These are phyloP conservation scores for Yarrowia sp. DNA, from an alignment of 805 yeast genomes.

Conservation along the genomic window DNA sequence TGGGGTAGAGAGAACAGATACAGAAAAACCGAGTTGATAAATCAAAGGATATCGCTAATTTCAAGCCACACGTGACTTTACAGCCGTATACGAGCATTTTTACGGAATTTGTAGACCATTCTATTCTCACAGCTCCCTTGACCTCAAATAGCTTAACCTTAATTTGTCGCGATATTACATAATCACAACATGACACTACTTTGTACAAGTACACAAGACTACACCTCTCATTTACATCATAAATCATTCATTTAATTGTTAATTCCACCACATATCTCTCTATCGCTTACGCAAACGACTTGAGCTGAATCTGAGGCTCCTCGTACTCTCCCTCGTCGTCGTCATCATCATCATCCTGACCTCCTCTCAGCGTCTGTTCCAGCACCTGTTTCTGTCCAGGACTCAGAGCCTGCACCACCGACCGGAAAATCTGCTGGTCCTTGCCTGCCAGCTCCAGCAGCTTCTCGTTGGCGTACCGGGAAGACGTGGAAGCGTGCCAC, in stretches of 20 bases:
- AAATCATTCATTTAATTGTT: background rate
- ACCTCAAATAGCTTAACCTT: too few species aligned
- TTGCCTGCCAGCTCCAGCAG: slow-evolving; percentile 48
- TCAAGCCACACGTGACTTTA: too few species aligned
- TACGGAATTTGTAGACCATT: too few species aligned
- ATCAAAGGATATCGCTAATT: too few species aligned
- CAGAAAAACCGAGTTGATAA: too few species aligned
- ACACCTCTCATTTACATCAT: background rate
- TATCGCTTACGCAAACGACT: slow-evolving; percentile 52
- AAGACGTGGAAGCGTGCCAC: slow-evolving; percentile 26
- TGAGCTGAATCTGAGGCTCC: slow-evolving; percentile 57
- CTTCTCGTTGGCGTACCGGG: slow-evolving; percentile 38
- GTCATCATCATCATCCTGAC: slow-evolving; percentile 35
- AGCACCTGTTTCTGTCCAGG: slow-evolving; percentile 46
- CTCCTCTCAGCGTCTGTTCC: slow-evolving; percentile 42
- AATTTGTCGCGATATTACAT: too few species aligned
- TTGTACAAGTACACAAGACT: background rate
- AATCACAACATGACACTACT: too few species aligned
- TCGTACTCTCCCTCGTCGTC: slow-evolving; percentile 41
- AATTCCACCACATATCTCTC: background rate
- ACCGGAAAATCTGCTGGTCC: slow-evolving; percentile 49
- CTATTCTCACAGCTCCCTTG: too few species aligned
- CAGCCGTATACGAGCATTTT: too few species aligned
- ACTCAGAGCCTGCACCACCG: slow-evolving; percentile 48
- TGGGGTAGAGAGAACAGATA: too few species aligned